Base-by-base conservation (phyloP, 169 alveolate species). In the Cryptosporidium tyzzeri region DNA sequence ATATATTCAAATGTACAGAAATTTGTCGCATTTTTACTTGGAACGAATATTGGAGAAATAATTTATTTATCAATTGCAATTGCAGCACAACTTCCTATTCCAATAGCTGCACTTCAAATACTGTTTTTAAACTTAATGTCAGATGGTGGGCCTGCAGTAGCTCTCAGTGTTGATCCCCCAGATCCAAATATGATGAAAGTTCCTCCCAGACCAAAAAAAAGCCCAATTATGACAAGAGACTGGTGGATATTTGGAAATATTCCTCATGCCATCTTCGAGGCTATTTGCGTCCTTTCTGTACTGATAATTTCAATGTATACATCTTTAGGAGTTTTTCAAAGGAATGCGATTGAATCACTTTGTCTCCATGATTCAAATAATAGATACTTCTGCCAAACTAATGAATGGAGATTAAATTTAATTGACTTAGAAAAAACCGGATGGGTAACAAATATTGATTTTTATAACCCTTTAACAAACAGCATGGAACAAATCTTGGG, bases 71-170 rank as follows among this genome's bases (percentile, higher is more conserved):
- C 98, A 55, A 75, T 93, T 29, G 93, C 97, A 33, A 94, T 96
- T 55, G 92, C 94, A 26, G 94, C 96, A 29, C 92, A 95, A 68
- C 91, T 96, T 91, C 95, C 97, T 33, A 96, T 96, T 41, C 98
- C 98, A 10, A 94, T 96, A 44, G 97, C 94, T 85, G 98, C 98
- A 29, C 94, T 96, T 41, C 97, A 94, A 91, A 96, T 96, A 39
- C 92, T 96, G 70, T 96, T 96, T 93, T 91, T 96, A 68, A 96
- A 96, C 87, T 86, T 96, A 62, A 94, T 96, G 95, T 95, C 97
- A 33, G 98, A 96, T 91, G 97, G 98, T 71, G 94, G 97, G 39
- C 98, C 98, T 29, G 98, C 98, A 44, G 98, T 96, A 51, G 98
- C 98, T 21, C 91, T 96, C 53, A 94, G 97, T 67, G 92, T 95